Conservation (phyloP, 2,329 filamentous ascomycete species). For the Sclerotinia trifoliorum region DNA sequence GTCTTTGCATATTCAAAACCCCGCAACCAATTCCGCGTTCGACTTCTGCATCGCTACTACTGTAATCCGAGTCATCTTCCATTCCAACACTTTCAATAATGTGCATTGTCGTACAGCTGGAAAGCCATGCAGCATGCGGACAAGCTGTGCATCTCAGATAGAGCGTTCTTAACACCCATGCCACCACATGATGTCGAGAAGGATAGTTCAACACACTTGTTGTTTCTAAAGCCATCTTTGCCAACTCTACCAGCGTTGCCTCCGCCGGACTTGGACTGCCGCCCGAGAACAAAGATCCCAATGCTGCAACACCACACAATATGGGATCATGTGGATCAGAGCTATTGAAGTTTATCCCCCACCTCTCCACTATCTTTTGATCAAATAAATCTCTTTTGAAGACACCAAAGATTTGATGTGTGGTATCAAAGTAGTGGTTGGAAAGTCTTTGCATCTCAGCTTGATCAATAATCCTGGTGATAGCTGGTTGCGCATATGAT, state of each 20-base stretch:
- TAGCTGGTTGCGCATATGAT: slow-evolving; percentile 27
- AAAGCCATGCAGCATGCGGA: slow-evolving; percentile 36
- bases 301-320: slow-evolving; percentile 39
- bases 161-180: slow-evolving; percentile 33
- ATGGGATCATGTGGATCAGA: slow-evolving; percentile 34
- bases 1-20: slow-evolving; percentile 10
- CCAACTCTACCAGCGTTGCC: slow-evolving; percentile 33
- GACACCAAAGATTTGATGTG: slow-evolving; percentile 41
- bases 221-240: slow-evolving; percentile 31
- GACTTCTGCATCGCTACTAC: neutral
- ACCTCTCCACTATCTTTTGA: slow-evolving; percentile 36
- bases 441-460: slow-evolving; percentile 23
- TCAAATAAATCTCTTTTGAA: slow-evolving; percentile 36
- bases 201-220: slow-evolving; percentile 22
- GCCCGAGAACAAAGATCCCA: slow-evolving; percentile 41
- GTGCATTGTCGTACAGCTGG: slow-evolving; percentile 34
- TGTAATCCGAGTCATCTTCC: slow-evolving; percentile 12
- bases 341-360: slow-evolving; percentile 37
- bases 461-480: slow-evolving; percentile 30
- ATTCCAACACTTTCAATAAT: slow-evolving; percentile 34
- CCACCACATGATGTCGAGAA: slow-evolving; percentile 32
- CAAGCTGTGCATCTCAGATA: slow-evolving; percentile 35
- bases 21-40: slow-evolving; percentile 14
- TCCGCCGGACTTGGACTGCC: slow-evolving; percentile 32
- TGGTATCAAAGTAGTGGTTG: slow-evolving; percentile 36